Percentiles rank a stretch among this genome's conserved stretches.
Conservation (phyloP, 148 eudicot genomes). For the Heliosperma pusillum region DNA sequence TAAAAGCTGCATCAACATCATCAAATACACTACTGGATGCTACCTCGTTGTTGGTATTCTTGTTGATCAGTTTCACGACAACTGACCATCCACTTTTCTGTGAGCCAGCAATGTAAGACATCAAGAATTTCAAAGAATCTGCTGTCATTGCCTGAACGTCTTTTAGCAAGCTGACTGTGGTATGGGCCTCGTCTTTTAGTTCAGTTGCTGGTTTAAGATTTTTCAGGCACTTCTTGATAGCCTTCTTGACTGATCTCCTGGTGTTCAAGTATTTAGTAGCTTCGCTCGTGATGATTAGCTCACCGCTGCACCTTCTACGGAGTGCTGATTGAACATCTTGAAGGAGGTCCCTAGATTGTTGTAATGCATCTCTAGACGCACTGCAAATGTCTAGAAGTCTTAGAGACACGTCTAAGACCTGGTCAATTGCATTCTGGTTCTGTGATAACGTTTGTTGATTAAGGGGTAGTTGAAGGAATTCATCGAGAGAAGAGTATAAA, state of each 20-base stretch:
- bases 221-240: constrained; percentile 28
- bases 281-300: constrained; percentile 20
- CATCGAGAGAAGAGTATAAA: constrained; percentile 27
- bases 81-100: neutral
- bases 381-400: constrained; percentile 42
- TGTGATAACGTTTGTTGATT: constrained; percentile 15
- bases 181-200: neutral
- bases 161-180: neutral
- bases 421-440: constrained; percentile 15
- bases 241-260: constrained; percentile 31
- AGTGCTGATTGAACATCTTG: constrained; percentile 32
- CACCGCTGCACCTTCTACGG: constrained; percentile 37
- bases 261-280: constrained; percentile 19
- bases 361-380: constrained; percentile 27
- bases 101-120: constrained; percentile 11
- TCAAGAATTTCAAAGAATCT: constrained; percentile 1
- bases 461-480: constrained; percentile 30
- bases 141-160: constrained; percentile 8
- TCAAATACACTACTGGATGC: no score
- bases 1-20: no score
- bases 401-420: constrained; percentile 33
- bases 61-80: no score
- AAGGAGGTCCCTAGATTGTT: constrained; percentile 29
- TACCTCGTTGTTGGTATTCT: no score
- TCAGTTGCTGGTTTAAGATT: constrained; percentile 19